phyloP scores from a whole-genome alignment of 2,329 filamentous ascomycete genomes.

The Aphanocladium album region DNA sequence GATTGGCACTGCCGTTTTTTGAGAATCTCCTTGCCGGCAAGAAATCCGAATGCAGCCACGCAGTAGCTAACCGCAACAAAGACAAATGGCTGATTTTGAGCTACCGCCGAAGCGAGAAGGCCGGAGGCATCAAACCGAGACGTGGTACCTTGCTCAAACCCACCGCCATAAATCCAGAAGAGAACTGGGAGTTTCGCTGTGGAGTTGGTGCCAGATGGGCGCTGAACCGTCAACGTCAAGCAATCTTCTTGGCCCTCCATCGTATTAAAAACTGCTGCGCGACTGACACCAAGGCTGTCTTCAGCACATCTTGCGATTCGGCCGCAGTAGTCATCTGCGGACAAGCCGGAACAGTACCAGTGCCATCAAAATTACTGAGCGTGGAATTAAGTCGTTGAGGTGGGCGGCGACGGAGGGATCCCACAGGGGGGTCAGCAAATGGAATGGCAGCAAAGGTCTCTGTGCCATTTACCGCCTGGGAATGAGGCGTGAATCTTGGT shows the following conservation, averaged over 20 bases:
- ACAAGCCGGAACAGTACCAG: conserved; percentile 44
- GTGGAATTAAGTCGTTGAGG: conserved; percentile 42
- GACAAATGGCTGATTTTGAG: conserved; percentile 51
- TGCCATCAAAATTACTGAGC: conserved; percentile 39
- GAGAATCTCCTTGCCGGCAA: conserved; percentile 53
- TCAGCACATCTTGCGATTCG: not conserved
- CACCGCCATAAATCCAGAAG: conserved; percentile 55
- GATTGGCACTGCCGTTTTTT: conserved; percentile 50
- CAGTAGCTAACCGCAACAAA: conserved; percentile 63
- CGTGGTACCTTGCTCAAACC: conserved; percentile 33
- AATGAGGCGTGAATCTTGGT: no score
- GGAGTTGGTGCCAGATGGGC: conserved; percentile 38
- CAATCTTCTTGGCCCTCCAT: conserved; percentile 46
- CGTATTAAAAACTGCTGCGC: conserved; percentile 36
- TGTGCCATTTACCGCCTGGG: no score
- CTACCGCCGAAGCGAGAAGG: conserved; percentile 30
- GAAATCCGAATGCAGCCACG: conserved; percentile 56
- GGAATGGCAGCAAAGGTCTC: conserved; percentile 55
- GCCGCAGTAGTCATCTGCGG: conserved; percentile 44
- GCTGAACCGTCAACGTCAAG: conserved; percentile 42
- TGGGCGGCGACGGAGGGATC: conserved; percentile 53
- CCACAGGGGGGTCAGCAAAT: conserved; percentile 56
- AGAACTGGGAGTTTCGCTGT: conserved; percentile 47
- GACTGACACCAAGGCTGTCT: not conserved
- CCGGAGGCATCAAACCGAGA: conserved; percentile 32